Base-by-base conservation (phyloP, 495 filamentous ascomycete species). In the Hypoxylon lienhwacheense region DNA sequence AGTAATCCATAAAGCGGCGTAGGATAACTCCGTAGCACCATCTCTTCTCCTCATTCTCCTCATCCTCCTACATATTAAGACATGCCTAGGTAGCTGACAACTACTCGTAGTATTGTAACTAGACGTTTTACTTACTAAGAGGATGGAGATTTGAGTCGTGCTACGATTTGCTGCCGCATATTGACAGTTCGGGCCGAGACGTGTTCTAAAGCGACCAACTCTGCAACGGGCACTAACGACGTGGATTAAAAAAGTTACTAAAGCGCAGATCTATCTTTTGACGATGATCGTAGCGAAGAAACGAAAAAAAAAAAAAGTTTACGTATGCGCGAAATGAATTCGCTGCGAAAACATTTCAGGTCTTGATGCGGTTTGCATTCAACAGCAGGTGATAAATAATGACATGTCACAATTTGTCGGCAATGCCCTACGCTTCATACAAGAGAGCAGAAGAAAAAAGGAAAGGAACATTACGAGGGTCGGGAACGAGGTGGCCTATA, bases 391-490 rank as follows among this genome's bases (percentile, higher is more conserved):
- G 44, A 60, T 36, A 52, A 20, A 44, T 52, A 39, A 14, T 55
- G 58, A 61, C 26, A 43, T 12, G 24, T 61, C 58, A 56, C 39
- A n/a, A 47, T 55, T 44, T 21, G 42, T 52, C 47, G 52, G 58
- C 45, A 26, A 32, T 44, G 36, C 40, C 47, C 34, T 52, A n/a
- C n/a, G n/a, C n/a, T n/a, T n/a, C n/a, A n/a, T n/a, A n/a, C n/a
- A n/a, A n/a, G n/a, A n/a, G n/a, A n/a, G n/a, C n/a, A n/a, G n/a
- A n/a, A n/a, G n/a, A n/a, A n/a, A n/a, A n/a, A n/a, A n/a, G n/a
- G n/a, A n/a, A n/a, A n/a, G 26, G 46, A 37, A 47, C 29, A 37
- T 33, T 26, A 24, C n/a, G 29, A 45, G 33, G 25, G 31, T 59
- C 47, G 47, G 47, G 52, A 61, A 45, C 47, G 22, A 52, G 25